phyloP scores from a whole-genome alignment of 2,329 filamentous ascomycete species.

The Clarireedia paspali region DNA sequence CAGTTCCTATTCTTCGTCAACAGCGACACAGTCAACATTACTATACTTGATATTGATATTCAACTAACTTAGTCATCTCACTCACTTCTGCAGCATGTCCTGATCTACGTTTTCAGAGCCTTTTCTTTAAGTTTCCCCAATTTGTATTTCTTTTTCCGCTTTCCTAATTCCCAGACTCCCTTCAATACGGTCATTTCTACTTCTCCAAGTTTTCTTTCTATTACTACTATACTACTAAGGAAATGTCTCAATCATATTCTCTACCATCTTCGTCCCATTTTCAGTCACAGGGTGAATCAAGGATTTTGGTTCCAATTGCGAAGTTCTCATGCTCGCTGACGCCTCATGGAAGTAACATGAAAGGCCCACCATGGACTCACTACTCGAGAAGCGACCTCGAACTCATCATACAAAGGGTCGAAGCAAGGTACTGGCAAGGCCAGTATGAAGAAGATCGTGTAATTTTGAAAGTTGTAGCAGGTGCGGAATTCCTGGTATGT shows the following conservation, averaged over 20 bases:
- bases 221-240: not conserved
- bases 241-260: slow-evolving; percentile 16
- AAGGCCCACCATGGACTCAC: slow-evolving; percentile 25
- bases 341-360: slow-evolving; percentile 14
- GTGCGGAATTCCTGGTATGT: slow-evolving; percentile 35
- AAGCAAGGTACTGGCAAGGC: slow-evolving; percentile 16
- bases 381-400: slow-evolving; percentile 22
- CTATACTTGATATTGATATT: slow-evolving; percentile 4
- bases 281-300: slow-evolving; percentile 14
- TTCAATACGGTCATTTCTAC: not conserved
- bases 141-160: not conserved
- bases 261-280: slow-evolving; percentile 6
- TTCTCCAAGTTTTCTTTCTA: not conserved
- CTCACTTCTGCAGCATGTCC: not conserved
- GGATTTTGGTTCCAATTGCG: slow-evolving; percentile 20
- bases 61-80: not conserved
- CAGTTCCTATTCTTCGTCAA: not conserved
- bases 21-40: not conserved
- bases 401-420: slow-evolving; percentile 20
- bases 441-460: slow-evolving; percentile 13
- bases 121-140: not conserved
- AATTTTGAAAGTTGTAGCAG: slow-evolving; percentile 34
- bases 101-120: not conserved
- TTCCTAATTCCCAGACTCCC: not conserved
- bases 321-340: slow-evolving; percentile 28